phyloP scores from a whole-genome alignment of 345 rosid genomes.

The Sisymbrium altissimum region DNA sequence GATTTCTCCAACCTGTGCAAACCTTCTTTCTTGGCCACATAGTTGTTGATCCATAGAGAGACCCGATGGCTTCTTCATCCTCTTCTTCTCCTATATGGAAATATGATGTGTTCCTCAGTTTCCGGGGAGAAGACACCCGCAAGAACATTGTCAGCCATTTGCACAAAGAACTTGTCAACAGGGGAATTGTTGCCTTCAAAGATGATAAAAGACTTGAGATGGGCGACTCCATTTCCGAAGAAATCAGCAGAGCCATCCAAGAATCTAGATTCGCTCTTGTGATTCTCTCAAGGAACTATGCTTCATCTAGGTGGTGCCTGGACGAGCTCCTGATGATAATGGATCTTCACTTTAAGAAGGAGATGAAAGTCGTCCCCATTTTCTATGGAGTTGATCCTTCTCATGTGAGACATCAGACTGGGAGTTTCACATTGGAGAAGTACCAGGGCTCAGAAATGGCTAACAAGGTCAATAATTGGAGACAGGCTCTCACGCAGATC shows the following conservation, averaged over 20 bases:
- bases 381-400: constrained; percentile 26
- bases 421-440: no score
- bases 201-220: constrained; percentile 3
- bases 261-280: constrained; percentile 1
- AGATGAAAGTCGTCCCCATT: no score
- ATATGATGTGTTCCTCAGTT: constrained; percentile 31
- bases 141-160: constrained; percentile 23
- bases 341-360: no score
- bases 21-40: no score
- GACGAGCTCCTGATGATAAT: constrained; percentile 21
- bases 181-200: background rate
- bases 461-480: no score
- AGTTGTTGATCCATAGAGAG: no score
- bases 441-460: no score
- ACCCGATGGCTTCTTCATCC: no score
- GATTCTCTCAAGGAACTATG: constrained; percentile 1
- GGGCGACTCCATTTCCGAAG: constrained; percentile 15
- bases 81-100: no score
- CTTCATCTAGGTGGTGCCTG: constrained; percentile 20
- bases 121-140: constrained; percentile 30
- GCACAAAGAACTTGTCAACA: background rate
- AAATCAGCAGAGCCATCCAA: constrained; percentile 2
- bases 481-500: constrained; percentile 11
- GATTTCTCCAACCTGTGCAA: no score
- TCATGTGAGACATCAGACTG: no score